Evolutionary conservation across 768 basidiomycete species (phyloP), one percentile per base, ranked within the genome.

Genomic region (Coprinopsis marcescibilis): DNA sequence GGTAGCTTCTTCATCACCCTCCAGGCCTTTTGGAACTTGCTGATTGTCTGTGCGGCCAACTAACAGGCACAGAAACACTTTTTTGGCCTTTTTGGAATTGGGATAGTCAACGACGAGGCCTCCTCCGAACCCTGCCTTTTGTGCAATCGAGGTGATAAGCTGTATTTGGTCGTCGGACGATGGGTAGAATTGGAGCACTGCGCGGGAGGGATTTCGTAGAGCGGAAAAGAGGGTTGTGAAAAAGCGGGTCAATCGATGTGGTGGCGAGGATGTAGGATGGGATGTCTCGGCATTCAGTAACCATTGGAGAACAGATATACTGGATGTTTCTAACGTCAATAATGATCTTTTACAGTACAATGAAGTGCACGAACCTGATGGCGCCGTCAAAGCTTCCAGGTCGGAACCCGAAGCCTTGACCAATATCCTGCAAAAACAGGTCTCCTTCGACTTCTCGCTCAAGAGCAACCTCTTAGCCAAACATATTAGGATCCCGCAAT

Each of bases 261-360:
- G 92, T 13, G 84, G 94, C 37, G 90, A 94, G 48, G 89, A 94
- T 38, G 83, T 91, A 47, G 79, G 87, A 60, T 83, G 85, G 4
- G 91, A 84, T 23, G 92, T 88, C 63, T 98, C 96, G 20, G 95
- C 94, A 63, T 97, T 99, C 48, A 97, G 75, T 2, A 99, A 74
- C 96, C 96, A 99, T 68, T 99, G 96, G 4, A 99, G 71, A n/a
- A 97, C 95, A 20, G 96, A 99, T 57, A 99, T 88, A 60, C 95
- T 98, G 58, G 2, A 47, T 37, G 42, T 45, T 17, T 37, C 26
- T 14, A n/a, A 32, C 19, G 23, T 35, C 36, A 15, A 29, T 34
- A 32, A 39, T 29, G 24, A 29, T 41, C 26, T 33, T 43, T 40
- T 19, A 7, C 19, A 21, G 27, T 19, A 26, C 41, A 21, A 55